Base-by-base conservation (phyloP, 108 stramenopile species). In the Aurantiochytrium sp. region DNA sequence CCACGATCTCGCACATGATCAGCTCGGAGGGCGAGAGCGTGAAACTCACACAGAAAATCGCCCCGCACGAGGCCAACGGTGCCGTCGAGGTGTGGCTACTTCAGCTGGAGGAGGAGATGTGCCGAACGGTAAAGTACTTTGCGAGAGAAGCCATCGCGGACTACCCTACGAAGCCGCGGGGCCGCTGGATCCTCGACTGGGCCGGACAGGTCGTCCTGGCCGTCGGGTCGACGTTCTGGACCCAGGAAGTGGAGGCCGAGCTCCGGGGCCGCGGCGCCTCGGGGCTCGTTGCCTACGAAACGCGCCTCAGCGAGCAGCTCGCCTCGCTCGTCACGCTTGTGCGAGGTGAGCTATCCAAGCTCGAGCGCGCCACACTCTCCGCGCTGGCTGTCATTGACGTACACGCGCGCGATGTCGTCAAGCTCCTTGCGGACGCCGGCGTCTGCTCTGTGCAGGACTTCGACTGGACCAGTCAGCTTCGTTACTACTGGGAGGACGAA, bases 81-180 rank as follows among this genome's bases (percentile, higher is more conserved):
- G 93, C 93, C 50, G 93, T 94, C 41, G 94, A 94, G 91, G 36
- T 89, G 68, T 94, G 94, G 93, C 93, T 94, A 90, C 89, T 88
- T 4, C 93, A 93, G 88, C 65, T 94, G 21, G 91, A 92, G 55
- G 91, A 91, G 10, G 88, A 86, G 53, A 94, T 94, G 93, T 91
- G 90, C 39, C 55, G 37, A 27, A 90, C 90, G 34, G 90, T 93
- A 22, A 68, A 89, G 55, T 30, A 87, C 30, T 90, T 91, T 54
- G 90, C 92, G 22, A 90, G 86, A 6, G 37, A 86, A 19, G 86
- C 93, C 31, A 90, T 94, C 17, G 50, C 69, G 48, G 93, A 93
- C 37, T 93, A 93, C 90, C 87, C 90, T 39, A 55, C 37, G 50
- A 81, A 81, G 87, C 88, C 27, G 15, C 92, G 93, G 3, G 90